phyloP scores from a whole-genome alignment of 2,329 filamentous ascomycete species.

The Penicillium palitans region DNA sequence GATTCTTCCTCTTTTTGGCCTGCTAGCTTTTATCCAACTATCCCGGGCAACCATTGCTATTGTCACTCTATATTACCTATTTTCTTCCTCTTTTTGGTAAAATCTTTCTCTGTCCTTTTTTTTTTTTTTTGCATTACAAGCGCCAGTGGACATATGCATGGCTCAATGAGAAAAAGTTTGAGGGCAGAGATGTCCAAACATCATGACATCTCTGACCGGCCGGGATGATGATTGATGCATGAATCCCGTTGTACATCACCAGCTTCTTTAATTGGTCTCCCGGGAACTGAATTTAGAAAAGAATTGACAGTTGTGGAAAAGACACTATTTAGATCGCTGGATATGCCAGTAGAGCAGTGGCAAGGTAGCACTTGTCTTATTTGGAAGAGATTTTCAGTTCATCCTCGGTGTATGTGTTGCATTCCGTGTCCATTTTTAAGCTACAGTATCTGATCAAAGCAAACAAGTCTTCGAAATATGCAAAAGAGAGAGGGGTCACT shows the following conservation, averaged over 20 bases:
- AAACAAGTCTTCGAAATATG: not conserved
- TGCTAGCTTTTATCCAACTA: not conserved
- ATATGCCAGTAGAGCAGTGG: not conserved
- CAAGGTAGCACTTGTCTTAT: not conserved
- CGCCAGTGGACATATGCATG: not conserved
- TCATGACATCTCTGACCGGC: not conserved
- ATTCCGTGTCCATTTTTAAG: not conserved
- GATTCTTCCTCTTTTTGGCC: not conserved
- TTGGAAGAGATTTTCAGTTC: too few relatives aligned
- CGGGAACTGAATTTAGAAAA: not conserved
- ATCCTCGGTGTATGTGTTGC: not conserved
- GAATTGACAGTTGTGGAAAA: not conserved
- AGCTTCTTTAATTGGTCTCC: not conserved
- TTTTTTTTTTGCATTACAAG: not conserved
- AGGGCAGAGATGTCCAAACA: not conserved
- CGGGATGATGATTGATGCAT: slow-evolving; percentile 4
- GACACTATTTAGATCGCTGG: not conserved
- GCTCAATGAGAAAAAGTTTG: not conserved
- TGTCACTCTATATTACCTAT: not conserved
- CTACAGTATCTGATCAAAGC: not conserved
- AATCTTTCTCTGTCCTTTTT: not conserved
- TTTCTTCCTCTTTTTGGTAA: not conserved
- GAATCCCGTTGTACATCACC: slow-evolving; percentile 10
- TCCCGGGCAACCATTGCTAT: not conserved
- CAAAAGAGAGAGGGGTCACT: not conserved